Percentiles rank a stretch among this genome's conserved stretches.
These are phyloP conservation scores for Glycine soja DNA, from an alignment of 306 rosid genomes.

Conservation along the genomic window DNA sequence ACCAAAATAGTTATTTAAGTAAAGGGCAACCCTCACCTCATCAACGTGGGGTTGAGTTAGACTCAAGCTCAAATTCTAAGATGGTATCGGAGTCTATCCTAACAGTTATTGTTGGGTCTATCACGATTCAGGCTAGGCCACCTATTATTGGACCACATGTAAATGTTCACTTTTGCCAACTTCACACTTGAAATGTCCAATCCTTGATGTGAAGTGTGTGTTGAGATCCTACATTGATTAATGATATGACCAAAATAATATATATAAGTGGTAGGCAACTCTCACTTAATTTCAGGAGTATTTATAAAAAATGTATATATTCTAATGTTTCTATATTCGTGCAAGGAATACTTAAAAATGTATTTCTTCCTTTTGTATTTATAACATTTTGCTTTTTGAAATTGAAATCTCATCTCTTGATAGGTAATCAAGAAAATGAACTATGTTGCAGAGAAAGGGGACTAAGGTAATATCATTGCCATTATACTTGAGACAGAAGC, in stretches of 20 bases:
- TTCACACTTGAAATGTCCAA: neutral
- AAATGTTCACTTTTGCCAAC: too few relatives aligned
- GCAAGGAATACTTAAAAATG: slow-evolving; percentile 1
- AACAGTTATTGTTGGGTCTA: neutral
- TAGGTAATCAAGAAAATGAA: slow-evolving; percentile 75
- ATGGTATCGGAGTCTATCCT: neutral
- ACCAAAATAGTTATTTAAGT: neutral
- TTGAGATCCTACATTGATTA: neutral
- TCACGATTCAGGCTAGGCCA: neutral
- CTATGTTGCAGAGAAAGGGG: slow-evolving; percentile 48
- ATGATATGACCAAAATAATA: neutral
- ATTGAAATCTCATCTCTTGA: slow-evolving; percentile 46
- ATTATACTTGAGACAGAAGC: slow-evolving; percentile 35
- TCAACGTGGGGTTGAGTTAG: neutral
- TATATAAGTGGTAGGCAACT: neutral
- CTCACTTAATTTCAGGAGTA: neutral
- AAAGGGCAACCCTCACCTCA: neutral
- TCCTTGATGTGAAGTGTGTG: neutral
- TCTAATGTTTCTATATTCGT: too few relatives aligned
- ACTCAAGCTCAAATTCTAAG: neutral
- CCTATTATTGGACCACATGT: neutral
- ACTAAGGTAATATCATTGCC: slow-evolving; percentile 53
- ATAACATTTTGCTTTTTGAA: slow-evolving; percentile 43
- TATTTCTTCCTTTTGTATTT: slow-evolving; percentile 33
- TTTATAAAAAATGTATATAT: slow-evolving; percentile 22